phyloP scores from a whole-genome alignment of 2,329 filamentous ascomycete species.

The Metarhizium robertsii region DNA sequence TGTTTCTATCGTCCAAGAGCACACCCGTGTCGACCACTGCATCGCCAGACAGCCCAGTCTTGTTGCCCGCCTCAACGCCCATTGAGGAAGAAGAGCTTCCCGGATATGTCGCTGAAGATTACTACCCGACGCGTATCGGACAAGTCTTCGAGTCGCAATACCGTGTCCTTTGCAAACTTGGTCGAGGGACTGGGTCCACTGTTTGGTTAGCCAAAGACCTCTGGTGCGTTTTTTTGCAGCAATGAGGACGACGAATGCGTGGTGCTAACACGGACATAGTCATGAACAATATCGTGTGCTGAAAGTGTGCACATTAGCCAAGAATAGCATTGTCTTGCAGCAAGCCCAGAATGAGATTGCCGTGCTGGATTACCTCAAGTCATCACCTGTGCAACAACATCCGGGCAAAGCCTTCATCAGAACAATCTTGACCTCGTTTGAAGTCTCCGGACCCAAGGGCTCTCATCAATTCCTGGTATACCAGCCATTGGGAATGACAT shows the following conservation, averaged over 20 bases:
- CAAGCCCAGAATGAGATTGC: neutral
- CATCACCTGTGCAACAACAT: slow-evolving; percentile 9
- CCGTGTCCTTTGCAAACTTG: slow-evolving; percentile 29
- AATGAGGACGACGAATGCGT: too few relatives aligned
- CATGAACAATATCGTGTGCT: neutral
- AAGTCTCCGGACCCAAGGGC: slow-evolving; percentile 24
- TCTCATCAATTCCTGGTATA: slow-evolving; percentile 28
- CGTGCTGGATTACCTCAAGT: neutral
- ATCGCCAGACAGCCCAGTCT: too few relatives aligned
- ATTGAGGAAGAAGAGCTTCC: slow-evolving; percentile 2
- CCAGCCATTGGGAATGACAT: slow-evolving; percentile 32
- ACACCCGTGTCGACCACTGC: too few relatives aligned
- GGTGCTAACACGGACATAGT: too few relatives aligned
- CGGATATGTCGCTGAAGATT: neutral
- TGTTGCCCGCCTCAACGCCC: neutral
- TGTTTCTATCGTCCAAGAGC: too few relatives aligned
- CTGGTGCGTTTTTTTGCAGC: slow-evolving; percentile 4
- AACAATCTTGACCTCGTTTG: slow-evolving; percentile 26
- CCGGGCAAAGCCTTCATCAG: slow-evolving; percentile 21
- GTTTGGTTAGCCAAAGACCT: slow-evolving; percentile 30
- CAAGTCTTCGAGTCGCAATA: slow-evolving; percentile 16
- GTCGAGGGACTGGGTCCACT: slow-evolving; percentile 30
- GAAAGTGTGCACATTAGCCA: neutral
- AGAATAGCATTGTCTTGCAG: neutral
- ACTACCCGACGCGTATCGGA: neutral